Base-by-base conservation (phyloP, 176 grass and related monocot genomes). In the Cenchrus purpureus region DNA sequence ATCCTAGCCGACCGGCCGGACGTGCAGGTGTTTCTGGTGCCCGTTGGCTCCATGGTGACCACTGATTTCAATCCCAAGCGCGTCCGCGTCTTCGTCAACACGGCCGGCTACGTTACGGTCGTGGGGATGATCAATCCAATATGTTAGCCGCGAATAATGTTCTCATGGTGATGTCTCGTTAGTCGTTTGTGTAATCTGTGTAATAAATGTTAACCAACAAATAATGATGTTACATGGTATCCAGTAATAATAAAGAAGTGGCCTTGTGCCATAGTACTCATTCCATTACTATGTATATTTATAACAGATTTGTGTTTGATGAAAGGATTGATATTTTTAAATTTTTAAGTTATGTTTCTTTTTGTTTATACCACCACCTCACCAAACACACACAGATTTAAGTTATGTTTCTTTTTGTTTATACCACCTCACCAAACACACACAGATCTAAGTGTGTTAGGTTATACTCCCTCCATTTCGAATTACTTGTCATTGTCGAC, bases 1-100 rank as follows among this genome's bases (percentile, higher is more conserved):
- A 86, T 86, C 76, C 67, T 72, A 2, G 6, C 9, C 14, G 76
- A 86, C 84, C 84, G 66, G 2, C 66, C 84, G 66, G 76, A 86
- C 44, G 76, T 85, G 51, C 32, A 65, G n/a, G 77, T 83, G 28
- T 0, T 49, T n/a, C 45, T 79, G 46, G 15, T 63, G 29, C 78
- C 45, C 79, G 84, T 72, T 22, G 83, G 88, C 8, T 68, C 65
- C 66, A 0, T 10, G 0, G 84, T 61, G 2, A 79, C 44, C 76
- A 8, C 3, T 0, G 66, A 86, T 0, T 79, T 72, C 19, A 14
- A 79, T 44, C 7, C 4, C 29, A 73, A 86, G 68, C 84, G 84
- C 57, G 84, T 86, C 76, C 76, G 84, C 9, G 67, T 86, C 31
- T 80, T 74, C 81, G n/a, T 74, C 70, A 4, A 53, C 58, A 1